These are phyloP conservation scores for Puccinia hordei DNA, from an alignment of 1,284 basidiomycete genomes.

Conservation along the genomic window DNA sequence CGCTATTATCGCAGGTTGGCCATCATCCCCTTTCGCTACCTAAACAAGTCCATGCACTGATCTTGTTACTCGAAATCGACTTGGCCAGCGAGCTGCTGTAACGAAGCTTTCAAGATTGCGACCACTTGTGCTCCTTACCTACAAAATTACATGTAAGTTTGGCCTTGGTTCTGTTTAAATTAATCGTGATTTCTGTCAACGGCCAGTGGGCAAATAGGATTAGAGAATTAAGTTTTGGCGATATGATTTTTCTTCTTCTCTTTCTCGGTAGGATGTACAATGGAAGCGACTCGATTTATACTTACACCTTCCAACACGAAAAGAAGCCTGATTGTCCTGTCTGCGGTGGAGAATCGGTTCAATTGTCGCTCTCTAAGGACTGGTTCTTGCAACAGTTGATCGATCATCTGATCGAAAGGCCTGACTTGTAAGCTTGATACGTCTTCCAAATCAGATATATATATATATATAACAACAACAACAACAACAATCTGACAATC, in stretches of 20 bases:
- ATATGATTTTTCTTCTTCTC: slow-evolving; percentile 50
- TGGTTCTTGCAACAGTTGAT: slow-evolving; percentile 81
- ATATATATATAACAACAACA: too few relatives aligned
- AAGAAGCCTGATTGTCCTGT: slow-evolving; percentile 91
- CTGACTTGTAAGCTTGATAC: slow-evolving; percentile 72
- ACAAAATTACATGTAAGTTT: slow-evolving; percentile 82
- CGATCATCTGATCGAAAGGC: slow-evolving; percentile 77
- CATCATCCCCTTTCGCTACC: slow-evolving; percentile 53
- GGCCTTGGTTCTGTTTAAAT: slow-evolving; percentile 65
- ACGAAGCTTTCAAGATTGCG: slow-evolving; percentile 98
- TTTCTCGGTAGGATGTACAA: slow-evolving; percentile 63
- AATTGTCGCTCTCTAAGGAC: slow-evolving; percentile 69
- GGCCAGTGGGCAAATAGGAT: slow-evolving; percentile 55
- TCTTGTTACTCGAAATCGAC: background rate
- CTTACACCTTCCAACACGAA: slow-evolving; percentile 95
- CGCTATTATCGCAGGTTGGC: slow-evolving; percentile 83
- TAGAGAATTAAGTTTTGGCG: background rate
- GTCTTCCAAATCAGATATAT: too few relatives aligned
- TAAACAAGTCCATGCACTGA: background rate
- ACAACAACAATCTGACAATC: too few relatives aligned
- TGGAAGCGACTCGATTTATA: slow-evolving; percentile 94
- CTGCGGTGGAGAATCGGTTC: slow-evolving; percentile 81
- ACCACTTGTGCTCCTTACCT: slow-evolving; percentile 90
- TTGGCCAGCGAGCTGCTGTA: slow-evolving; percentile 84
- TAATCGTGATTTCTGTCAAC: background rate